A percentile compares a stretch with the other conserved stretches of the same genome.
Evolutionary conservation across 352 stramenopile genomes (phyloP).

Genomic region (Phytophthora pinifolia): DNA sequence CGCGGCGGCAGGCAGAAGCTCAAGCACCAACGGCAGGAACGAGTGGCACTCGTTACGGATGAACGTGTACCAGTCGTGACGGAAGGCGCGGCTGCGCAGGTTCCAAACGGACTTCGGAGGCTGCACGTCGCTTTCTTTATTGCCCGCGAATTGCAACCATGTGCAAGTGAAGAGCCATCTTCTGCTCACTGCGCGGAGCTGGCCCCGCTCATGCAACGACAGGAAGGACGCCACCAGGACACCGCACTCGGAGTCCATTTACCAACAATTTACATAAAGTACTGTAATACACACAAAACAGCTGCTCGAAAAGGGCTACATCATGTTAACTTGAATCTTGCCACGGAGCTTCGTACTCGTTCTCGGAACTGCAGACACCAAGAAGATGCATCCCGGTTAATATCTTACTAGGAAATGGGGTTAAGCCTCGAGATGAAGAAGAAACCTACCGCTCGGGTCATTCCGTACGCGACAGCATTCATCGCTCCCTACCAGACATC

Average conservation of each 20-base stretch:
- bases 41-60: constrained; percentile 37
- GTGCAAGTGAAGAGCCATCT: constrained; percentile 58
- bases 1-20: constrained; percentile 30
- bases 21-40: constrained; percentile 42
- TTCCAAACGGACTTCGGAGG: constrained; percentile 65
- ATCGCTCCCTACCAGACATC: constrained; percentile 45
- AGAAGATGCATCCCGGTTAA: background rate
- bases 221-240: constrained; percentile 42
- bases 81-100: constrained; percentile 49
- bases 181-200: constrained; percentile 49
- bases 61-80: constrained; percentile 58
- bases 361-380: constrained; percentile 16
- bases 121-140: background rate
- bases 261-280: too few species aligned
- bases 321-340: too few species aligned
- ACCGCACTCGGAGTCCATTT: constrained; percentile 42
- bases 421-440: background rate
- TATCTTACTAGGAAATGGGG: background rate
- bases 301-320: too few species aligned
- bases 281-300: too few species aligned
- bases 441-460: constrained; percentile 55
- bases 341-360: constrained; percentile 8
- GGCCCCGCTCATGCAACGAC: constrained; percentile 35
- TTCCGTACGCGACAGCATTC: constrained; percentile 59
- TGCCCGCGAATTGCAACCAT: constrained; percentile 40